These are phyloP conservation scores for Cryptosporidium meleagridis DNA, from an alignment of 169 alveolate species.

Conservation along the genomic window DNA sequence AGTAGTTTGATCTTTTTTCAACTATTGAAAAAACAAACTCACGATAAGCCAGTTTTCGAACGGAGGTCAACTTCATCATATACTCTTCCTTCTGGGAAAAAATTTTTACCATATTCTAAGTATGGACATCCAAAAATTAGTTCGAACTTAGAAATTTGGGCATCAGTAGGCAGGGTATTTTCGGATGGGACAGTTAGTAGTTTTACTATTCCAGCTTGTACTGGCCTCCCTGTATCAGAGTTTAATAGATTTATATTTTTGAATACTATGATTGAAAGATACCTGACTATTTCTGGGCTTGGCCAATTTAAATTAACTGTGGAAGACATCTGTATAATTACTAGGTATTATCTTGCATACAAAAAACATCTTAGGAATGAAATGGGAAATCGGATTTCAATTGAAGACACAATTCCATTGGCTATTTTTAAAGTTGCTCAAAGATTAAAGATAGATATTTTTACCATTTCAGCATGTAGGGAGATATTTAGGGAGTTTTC, in stretches of 20 bases:
- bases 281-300: slow-evolving; percentile 40
- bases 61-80: neutral
- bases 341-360: slow-evolving; percentile 8
- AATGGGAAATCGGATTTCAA: neutral
- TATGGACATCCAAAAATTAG: slow-evolving; percentile 13
- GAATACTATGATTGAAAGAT: slow-evolving; percentile 15
- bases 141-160: slow-evolving; percentile 41
- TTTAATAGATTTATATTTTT: slow-evolving; percentile 34
- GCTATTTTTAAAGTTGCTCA: slow-evolving; percentile 40
- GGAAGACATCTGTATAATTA: slow-evolving; percentile 39
- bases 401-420: slow-evolving; percentile 29
- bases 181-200: slow-evolving; percentile 62
- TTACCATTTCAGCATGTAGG: slow-evolving; percentile 34
- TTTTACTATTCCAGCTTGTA: slow-evolving; percentile 32
- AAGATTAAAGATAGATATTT: slow-evolving; percentile 30
- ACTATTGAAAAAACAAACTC: slow-evolving; percentile 28
- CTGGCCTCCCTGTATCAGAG: slow-evolving; percentile 43
- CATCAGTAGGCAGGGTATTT: slow-evolving; percentile 29
- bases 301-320: slow-evolving; percentile 31
- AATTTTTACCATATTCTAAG: slow-evolving; percentile 25
- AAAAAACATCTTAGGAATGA: neutral
- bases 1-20: neutral
- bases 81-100: slow-evolving; percentile 56
- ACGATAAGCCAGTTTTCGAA: neutral
- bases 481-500: slow-evolving; percentile 57